Evolutionary conservation across 352 stramenopile genomes (phyloP).

Genomic region (Pythium vanterpoolii): DNA sequence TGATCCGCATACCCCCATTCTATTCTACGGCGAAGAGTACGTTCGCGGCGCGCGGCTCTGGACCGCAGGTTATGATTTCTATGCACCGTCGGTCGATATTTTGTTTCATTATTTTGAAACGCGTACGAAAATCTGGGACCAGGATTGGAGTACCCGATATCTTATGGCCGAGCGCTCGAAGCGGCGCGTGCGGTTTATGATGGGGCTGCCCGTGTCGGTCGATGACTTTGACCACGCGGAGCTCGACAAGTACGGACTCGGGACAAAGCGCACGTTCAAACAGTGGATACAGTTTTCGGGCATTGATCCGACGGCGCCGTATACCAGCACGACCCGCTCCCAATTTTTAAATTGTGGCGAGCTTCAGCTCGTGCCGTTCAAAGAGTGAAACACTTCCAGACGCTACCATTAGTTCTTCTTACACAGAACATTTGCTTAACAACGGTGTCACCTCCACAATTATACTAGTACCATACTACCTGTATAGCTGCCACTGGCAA

Average conservation of each 20-base stretch:
- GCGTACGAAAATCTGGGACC: conserved; percentile 77
- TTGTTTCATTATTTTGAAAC: conserved; percentile 74
- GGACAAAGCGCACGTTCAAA: conserved; percentile 71
- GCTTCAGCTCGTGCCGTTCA: conserved; percentile 62
- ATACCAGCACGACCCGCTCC: conserved; percentile 29
- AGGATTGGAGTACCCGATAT: conserved; percentile 62
- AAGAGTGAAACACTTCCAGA: not conserved
- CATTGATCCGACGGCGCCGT: conserved; percentile 66
- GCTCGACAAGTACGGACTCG: conserved; percentile 58
- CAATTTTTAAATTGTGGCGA: conserved; percentile 71
- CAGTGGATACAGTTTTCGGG: conserved; percentile 78
- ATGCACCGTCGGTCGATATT: conserved; percentile 63
- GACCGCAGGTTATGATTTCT: conserved; percentile 79
- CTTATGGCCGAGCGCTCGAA: conserved; percentile 58
- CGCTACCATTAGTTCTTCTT: no score
- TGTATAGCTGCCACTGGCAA: no score
- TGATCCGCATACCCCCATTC: conserved; percentile 66
- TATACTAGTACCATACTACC: no score
- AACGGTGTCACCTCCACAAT: no score
- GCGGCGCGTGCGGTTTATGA: conserved; percentile 54
- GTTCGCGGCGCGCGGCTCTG: conserved; percentile 65
- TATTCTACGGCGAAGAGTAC: conserved; percentile 83
- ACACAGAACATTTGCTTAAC: no score
- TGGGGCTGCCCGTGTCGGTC: conserved; percentile 48
- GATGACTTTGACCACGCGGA: conserved; percentile 75